These are phyloP conservation scores for Phialemoniopsis sp. DNA, from an alignment of 2,329 filamentous ascomycete species.

Conservation along the genomic window DNA sequence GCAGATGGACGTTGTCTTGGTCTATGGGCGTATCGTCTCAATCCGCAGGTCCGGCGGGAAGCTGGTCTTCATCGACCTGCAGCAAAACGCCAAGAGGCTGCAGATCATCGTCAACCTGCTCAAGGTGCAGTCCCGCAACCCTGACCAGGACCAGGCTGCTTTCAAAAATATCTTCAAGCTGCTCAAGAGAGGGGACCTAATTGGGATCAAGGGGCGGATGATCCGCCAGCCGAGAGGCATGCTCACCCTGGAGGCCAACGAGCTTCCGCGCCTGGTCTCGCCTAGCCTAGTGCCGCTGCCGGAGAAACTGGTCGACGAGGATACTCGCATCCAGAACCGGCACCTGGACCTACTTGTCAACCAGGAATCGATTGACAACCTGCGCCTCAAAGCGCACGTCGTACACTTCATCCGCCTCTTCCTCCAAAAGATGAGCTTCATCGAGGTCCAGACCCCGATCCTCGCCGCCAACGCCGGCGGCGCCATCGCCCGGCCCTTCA, in stretches of 20 bases:
- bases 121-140: conserved; percentile 26
- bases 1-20: background rate
- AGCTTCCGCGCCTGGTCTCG: conserved; percentile 68
- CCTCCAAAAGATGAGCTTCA: conserved; percentile 67
- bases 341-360: conserved; percentile 87
- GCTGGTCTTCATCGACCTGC: conserved; percentile 80
- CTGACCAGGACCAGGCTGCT: conserved; percentile 17
- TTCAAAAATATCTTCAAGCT: conserved; percentile 62
- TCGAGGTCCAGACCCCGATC: conserved; percentile 90
- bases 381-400: conserved; percentile 71
- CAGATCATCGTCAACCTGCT: conserved; percentile 74
- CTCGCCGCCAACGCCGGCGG: conserved; percentile 80
- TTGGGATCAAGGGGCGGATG: conserved; percentile 68
- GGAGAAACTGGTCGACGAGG: conserved; percentile 61
- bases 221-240: conserved; percentile 69
- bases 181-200: conserved; percentile 76
- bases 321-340: conserved; percentile 70
- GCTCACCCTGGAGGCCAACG: conserved; percentile 65
- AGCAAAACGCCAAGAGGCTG: conserved; percentile 65
- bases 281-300: conserved; percentile 80
- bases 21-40: conserved; percentile 64
- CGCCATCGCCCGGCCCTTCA: conserved; percentile 81
- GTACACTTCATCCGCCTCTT: conserved; percentile 71
- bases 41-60: conserved; percentile 70
- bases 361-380: conserved; percentile 53